Evolutionary conservation across 2,329 filamentous ascomycete species (phyloP), one percentile per base, ranked within the genome.

Genomic region (Nemania abortiva): DNA sequence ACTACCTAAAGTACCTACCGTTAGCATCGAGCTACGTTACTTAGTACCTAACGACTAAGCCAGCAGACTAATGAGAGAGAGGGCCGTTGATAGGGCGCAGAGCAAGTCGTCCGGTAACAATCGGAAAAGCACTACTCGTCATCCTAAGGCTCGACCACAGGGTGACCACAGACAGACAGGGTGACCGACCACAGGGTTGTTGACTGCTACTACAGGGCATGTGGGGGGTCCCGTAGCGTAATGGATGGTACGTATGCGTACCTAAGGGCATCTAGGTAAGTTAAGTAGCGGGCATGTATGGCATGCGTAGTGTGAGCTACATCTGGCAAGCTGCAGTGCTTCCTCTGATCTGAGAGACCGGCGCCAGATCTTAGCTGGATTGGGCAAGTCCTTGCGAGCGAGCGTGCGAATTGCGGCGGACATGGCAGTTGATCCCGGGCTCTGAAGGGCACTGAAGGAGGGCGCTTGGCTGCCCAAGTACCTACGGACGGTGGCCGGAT

Each of bases 331-430:
- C 54, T 67, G 65, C 59, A 63, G 53, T 39, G 47, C 34, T 45
- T 50, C 52, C 37, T 56, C 29, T 37, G 53, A n/a, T n/a, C 37
- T 31, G 13, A 37, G 45, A 11, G 27, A 27, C 20, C 45, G 29
- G 63, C 29, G 69, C 69, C 42, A 72, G 70, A 68, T 76, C 71
- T 54, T 76, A 70, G 64, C 75, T 72, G 22, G 39, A 72, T 76
- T 56, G 37, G 75, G 75, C 71, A 77, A 73, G 75, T 77, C 74
- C 75, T 76, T 67, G 75, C 75, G 75, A 75, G 42, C 62, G 68
- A 31, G 58, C 47, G 37, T 64, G 66, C 69, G 58, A 70, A 50
- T 37, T 39, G 20, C 57, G 60, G 53, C 60, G 49, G 53, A 18
- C 31, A n/a, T 49, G 49, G 27, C 56, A 47, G 57, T 37, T 56